Conservation (phyloP, 2,329 filamentous ascomycete species). For the Botrytis byssoidea region DNA sequence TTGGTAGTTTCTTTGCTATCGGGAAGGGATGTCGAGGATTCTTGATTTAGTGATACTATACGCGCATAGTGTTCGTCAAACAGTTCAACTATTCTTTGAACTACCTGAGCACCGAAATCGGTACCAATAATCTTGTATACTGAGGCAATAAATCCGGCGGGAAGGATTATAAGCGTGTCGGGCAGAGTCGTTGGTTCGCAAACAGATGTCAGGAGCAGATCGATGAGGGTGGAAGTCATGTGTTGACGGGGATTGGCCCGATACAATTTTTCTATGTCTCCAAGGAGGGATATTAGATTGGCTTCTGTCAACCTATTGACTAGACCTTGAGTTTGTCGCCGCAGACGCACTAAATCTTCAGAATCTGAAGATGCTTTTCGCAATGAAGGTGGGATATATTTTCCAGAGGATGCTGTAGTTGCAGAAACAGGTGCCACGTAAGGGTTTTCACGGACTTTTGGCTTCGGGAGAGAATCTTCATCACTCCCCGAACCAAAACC, state of each 20-base stretch:
- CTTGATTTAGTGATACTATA: slow-evolving; percentile 35
- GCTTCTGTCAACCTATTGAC: slow-evolving; percentile 92
- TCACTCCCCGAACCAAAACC: slow-evolving; percentile 42
- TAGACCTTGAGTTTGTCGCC: slow-evolving; percentile 79
- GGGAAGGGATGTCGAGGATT: slow-evolving; percentile 31
- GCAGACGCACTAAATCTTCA: slow-evolving; percentile 67
- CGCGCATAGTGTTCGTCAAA: slow-evolving; percentile 66
- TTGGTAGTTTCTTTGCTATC: slow-evolving; percentile 68
- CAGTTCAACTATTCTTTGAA: slow-evolving; percentile 73
- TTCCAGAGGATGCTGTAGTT: slow-evolving; percentile 52
- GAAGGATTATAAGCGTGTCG: slow-evolving; percentile 87
- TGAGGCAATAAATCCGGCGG: slow-evolving; percentile 84
- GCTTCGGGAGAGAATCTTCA: slow-evolving; percentile 40
- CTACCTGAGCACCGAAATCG: slow-evolving; percentile 83
- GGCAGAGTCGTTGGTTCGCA: slow-evolving; percentile 74
- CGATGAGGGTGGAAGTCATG: slow-evolving; percentile 77
- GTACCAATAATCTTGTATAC: slow-evolving; percentile 83
- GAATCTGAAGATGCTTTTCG: slow-evolving; percentile 63
- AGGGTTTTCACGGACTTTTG: slow-evolving; percentile 72
- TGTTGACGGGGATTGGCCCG: slow-evolving; percentile 80
- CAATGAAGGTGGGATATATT: slow-evolving; percentile 88
- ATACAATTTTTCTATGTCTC: slow-evolving; percentile 81
- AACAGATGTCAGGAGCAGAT: slow-evolving; percentile 75
- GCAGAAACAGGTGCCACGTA: slow-evolving; percentile 70
- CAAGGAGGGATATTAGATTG: slow-evolving; percentile 80